These are phyloP conservation scores for Aspergillus conjunctus DNA, from an alignment of 495 filamentous ascomycete species.

Conservation along the genomic window DNA sequence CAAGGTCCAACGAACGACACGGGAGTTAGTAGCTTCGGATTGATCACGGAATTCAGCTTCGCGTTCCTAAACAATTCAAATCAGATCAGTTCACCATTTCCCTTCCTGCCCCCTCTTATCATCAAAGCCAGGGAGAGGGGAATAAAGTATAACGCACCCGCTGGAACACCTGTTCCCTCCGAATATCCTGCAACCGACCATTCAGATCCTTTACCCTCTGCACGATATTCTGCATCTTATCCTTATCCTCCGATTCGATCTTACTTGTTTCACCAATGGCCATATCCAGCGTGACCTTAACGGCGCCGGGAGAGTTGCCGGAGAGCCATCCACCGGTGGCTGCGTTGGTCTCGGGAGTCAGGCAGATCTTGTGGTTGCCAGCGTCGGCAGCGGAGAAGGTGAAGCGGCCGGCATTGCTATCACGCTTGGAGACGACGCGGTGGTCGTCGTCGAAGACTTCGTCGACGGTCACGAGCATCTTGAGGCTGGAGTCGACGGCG, in stretches of 20 bases:
- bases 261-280: constrained; percentile 94
- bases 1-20: constrained; percentile 91
- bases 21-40: constrained; percentile 87
- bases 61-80: constrained; percentile 67
- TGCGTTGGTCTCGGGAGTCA: constrained; percentile 72
- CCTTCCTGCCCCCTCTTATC: neutral
- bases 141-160: constrained; percentile 60
- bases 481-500: constrained; percentile 68
- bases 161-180: constrained; percentile 94
- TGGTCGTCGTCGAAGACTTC: constrained; percentile 99
- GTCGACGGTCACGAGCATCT: constrained; percentile 88
- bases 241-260: constrained; percentile 93
- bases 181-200: constrained; percentile 81
- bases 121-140: neutral
- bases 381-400: constrained; percentile 94
- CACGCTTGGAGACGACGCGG: constrained; percentile 85
- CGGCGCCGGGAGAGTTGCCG: constrained; percentile 65
- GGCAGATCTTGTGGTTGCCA: constrained; percentile 93
- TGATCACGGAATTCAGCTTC: constrained; percentile 98
- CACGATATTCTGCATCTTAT: constrained; percentile 89
- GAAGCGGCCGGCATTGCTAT: constrained; percentile 76
- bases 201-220: constrained; percentile 90
- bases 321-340: constrained; percentile 69
- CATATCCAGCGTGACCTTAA: constrained; percentile 84
- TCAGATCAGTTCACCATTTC: neutral